Conservation (phyloP, 2,329 filamentous ascomycete genomes). For the Apiospora pterosperma region DNA sequence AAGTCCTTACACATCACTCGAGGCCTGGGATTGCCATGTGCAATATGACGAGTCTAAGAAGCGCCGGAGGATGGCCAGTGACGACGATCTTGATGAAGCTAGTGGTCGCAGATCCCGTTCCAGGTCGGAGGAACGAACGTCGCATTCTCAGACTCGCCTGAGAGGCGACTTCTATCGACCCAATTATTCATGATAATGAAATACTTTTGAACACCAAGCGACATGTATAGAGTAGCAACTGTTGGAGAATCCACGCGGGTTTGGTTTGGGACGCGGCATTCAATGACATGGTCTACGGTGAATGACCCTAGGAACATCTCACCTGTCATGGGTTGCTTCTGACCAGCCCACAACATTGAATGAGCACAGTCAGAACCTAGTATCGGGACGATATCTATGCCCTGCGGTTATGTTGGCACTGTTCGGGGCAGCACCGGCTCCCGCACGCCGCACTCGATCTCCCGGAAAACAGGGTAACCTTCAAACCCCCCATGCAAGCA, state of each 20-base stretch:
- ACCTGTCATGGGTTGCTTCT: background rate
- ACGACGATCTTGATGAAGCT: background rate
- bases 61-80: background rate
- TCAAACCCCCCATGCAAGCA: background rate
- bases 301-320: background rate
- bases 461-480: no score
- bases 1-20: slow-evolving; percentile 69
- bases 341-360: background rate
- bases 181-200: background rate
- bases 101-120: background rate
- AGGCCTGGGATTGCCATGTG: slow-evolving; percentile 77
- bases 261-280: background rate
- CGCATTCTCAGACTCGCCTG: background rate
- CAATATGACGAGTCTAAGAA: slow-evolving; percentile 52
- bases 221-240: background rate
- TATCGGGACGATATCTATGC: background rate
- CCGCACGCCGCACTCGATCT: background rate
- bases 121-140: background rate
- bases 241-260: background rate
- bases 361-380: background rate
- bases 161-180: background rate
- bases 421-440: background rate
- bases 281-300: background rate
- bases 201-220: background rate
- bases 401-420: background rate